These are phyloP conservation scores for Myxozyma lipomycoides DNA, from an alignment of 805 yeast species.

Conservation along the genomic window DNA sequence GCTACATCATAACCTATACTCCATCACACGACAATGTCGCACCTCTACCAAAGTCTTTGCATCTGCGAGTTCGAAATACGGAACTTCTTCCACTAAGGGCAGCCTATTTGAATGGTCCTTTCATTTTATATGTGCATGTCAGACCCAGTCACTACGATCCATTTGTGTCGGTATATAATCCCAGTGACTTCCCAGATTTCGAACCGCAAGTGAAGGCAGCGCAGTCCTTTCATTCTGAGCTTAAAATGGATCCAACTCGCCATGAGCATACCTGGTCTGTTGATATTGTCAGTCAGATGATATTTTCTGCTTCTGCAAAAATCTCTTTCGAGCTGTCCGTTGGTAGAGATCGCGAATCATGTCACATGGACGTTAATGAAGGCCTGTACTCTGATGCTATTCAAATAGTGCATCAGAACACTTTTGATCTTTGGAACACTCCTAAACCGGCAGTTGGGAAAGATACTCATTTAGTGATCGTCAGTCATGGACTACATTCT, in stretches of 20 bases:
- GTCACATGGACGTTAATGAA: constrained; percentile 26
- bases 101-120: constrained; percentile 86
- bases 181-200: constrained; percentile 36
- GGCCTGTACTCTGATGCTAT: constrained; percentile 26
- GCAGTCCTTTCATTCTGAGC: constrained; percentile 56
- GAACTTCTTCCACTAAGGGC: constrained; percentile 47
- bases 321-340: constrained; percentile 63
- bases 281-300: constrained; percentile 75
- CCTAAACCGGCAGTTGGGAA: constrained; percentile 50
- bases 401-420: constrained; percentile 45
- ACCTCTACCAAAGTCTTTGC: constrained; percentile 14
- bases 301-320: constrained; percentile 66
- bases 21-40: constrained; percentile 37
- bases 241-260: constrained; percentile 44
- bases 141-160: constrained; percentile 62
- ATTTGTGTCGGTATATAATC: constrained; percentile 40
- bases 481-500: constrained; percentile 91
- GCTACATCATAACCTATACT: constrained; percentile 53
- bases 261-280: constrained; percentile 65
- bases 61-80: constrained; percentile 17
- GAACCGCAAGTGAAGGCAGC: constrained; percentile 65
- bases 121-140: constrained; percentile 76
- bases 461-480: constrained; percentile 76
- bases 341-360: constrained; percentile 36
- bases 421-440: constrained; percentile 69